Evolutionary conservation across 106 monocot genomes (phyloP), one percentile per base, ranked within the genome.

Genomic region (Cymbidium sinense): DNA sequence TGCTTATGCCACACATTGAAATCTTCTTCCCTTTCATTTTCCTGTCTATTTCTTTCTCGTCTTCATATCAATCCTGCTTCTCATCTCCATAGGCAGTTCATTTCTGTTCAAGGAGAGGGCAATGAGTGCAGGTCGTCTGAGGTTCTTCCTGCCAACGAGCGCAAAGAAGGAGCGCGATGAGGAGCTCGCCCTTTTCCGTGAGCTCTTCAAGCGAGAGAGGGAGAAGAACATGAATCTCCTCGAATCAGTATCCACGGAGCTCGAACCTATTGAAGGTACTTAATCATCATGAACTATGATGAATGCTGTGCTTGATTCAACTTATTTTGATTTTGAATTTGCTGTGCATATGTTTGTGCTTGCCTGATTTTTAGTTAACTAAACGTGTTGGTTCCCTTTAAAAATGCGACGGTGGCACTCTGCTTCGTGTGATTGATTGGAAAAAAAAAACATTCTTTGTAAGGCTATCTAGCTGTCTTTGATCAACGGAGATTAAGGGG

Each of bases 121-220:
- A 13, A 74, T 74, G 74, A 74, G 44, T 20, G 11, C 27, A 8
- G 44, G 74, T 41, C 41, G 44, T 23, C 27, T 74, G 74, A 74
- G 74, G n/a, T 74, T 74, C 74, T 74, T 74, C 28, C 34, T 44
- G 21, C 74, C 74, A 4, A 43, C 44, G 19, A 35, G 74, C 41
- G 74, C 43, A 5, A 76, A 76, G 44, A 86, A 79, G 69, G 82
- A 82, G 20, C 44, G 76, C 29, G 86, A 86, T 12, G 86, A 86
- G 7, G 86, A 86, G 31, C 82, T 86, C 15, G 19, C 76, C 52
- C 81, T 86, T 7, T 86, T 86, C 70, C 82, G 76, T 0, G 82
- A 86, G 76, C 75, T 86, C 78, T 79, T 82, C 76, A 82, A 73
- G 79, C 75, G 86, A 0, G 86, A 82, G 61, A 82, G 76, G 69